These are phyloP conservation scores for Mollisia scopiformis DNA, from an alignment of 2,329 filamentous ascomycete species.

Conservation along the genomic window DNA sequence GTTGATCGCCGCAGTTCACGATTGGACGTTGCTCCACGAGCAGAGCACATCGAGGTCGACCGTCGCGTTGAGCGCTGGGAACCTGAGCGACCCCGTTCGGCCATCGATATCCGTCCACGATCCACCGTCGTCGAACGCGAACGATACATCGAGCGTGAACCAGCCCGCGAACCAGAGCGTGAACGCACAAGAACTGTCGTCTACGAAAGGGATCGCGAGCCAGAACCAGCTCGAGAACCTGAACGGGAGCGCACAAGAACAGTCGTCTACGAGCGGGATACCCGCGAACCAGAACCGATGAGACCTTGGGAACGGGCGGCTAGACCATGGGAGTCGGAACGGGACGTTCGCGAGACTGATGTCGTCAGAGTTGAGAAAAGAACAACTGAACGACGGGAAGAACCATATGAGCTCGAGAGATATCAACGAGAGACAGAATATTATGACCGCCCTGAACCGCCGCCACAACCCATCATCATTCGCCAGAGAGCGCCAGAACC, in stretches of 20 bases:
- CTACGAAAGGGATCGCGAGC: slow-evolving; percentile 34
- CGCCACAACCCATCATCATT: slow-evolving; percentile 57
- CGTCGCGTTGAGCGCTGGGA: slow-evolving; percentile 32
- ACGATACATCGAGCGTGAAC: slow-evolving; percentile 24
- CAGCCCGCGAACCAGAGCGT: slow-evolving; percentile 32
- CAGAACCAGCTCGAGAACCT: slow-evolving; percentile 33
- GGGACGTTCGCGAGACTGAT: slow-evolving; percentile 32
- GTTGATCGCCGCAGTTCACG: slow-evolving; percentile 31
- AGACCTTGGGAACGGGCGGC: slow-evolving; percentile 38
- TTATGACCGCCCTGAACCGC: slow-evolving; percentile 54
- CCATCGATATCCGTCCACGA: slow-evolving; percentile 29
- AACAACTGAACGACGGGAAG: slow-evolving; percentile 31
- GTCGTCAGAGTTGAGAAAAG: slow-evolving; percentile 29
- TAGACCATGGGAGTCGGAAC: slow-evolving; percentile 32
- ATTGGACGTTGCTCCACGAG: slow-evolving; percentile 29
- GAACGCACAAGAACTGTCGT: too few species aligned
- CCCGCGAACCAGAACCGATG: slow-evolving; percentile 39
- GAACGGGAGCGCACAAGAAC: slow-evolving; percentile 35
- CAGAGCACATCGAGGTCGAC: slow-evolving; percentile 36
- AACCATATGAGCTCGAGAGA: slow-evolving; percentile 53
- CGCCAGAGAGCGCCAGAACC: slow-evolving; percentile 57
- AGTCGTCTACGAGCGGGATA: slow-evolving; percentile 47
- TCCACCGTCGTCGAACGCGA: slow-evolving; percentile 14
- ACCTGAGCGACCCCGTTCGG: slow-evolving; percentile 33
- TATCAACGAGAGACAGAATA: slow-evolving; percentile 67